Base-by-base conservation (phyloP, 306 rosid genomes). In the Sicyos edulis region DNA sequence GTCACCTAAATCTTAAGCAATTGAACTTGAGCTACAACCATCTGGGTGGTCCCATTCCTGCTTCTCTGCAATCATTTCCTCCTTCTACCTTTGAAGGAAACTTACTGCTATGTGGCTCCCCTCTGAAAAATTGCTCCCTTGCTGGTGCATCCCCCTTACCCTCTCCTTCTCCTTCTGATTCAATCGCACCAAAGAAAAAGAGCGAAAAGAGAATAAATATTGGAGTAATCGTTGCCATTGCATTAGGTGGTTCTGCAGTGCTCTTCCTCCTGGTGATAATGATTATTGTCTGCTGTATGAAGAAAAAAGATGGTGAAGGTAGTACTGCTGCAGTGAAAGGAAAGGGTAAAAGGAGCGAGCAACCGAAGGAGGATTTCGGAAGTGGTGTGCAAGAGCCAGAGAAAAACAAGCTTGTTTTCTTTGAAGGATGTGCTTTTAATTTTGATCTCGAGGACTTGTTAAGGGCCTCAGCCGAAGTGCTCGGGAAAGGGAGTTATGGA, bases 11-110 rank as follows among this genome's bases (percentile, higher is more conserved):
- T 72, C 95, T 92, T 21, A 79, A 73, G 84, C 56, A 20, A 80
- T 78, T 92, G 74, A 82, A 92, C 73, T 79, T 92, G 71, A 88
- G 98, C 90, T 74, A 84, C 84, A 92, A 92, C 77, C 68, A 83
- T 78, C 73, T 92, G 3, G 85, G 78, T 60, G 98, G 98, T 73
- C 76, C 91, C 16, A 79, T 92, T 63, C 98, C 98, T 74, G 66
- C 78, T 37, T 57, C 82, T 53, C 69, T 92, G 19, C 77, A 73
- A 16, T 80, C 71, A 66, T 90, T 92, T 78, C 83, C 89, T 21
- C 77, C 76, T 20, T 85, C 91, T 10, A 84, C 92, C 26, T 92
- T 90, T 75, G 74, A 65, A 74, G 96, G 96, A 74, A 87, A 92
- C 78, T 75, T 73, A 44, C 47, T 70, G 82, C 77, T 90, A 81